Conservation (phyloP, 2,329 filamentous ascomycete species). For the Botrytis pseudocinerea region DNA sequence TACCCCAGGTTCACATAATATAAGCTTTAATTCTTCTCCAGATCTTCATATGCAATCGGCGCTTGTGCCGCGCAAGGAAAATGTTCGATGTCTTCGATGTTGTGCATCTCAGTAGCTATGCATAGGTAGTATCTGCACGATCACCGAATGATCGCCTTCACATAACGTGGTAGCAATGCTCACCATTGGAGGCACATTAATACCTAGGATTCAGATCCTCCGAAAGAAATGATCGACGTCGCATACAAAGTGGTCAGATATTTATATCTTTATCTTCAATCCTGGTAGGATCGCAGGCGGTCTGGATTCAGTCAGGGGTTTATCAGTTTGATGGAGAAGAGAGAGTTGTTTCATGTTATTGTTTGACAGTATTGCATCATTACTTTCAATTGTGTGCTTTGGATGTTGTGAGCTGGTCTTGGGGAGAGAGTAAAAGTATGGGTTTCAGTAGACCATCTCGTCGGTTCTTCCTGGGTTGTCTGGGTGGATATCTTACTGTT, state of each 20-base stretch:
- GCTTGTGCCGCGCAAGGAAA: background rate
- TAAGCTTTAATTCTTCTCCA: background rate
- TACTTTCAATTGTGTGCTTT: too few species aligned
- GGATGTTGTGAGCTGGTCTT: background rate
- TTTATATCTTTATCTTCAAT: background rate
- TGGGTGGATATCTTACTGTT: background rate
- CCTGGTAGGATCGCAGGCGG: background rate
- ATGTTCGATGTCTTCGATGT: background rate
- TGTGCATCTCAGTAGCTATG: background rate
- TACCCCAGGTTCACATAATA: constrained; percentile 13
- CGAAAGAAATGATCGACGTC: background rate
- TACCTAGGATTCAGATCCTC: background rate
- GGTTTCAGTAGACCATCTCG: background rate
- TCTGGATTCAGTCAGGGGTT: background rate
- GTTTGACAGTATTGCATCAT: too few species aligned
- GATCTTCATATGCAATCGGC: background rate
- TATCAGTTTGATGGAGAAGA: background rate
- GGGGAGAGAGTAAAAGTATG: background rate
- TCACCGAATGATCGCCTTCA: background rate
- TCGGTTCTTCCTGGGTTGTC: background rate
- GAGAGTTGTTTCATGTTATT: background rate
- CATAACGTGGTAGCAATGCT: background rate
- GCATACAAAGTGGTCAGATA: background rate
- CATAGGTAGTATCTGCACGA: background rate
- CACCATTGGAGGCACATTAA: background rate